Conservation (phyloP, 768 basidiomycete species). For the Suillus weaverae region DNA sequence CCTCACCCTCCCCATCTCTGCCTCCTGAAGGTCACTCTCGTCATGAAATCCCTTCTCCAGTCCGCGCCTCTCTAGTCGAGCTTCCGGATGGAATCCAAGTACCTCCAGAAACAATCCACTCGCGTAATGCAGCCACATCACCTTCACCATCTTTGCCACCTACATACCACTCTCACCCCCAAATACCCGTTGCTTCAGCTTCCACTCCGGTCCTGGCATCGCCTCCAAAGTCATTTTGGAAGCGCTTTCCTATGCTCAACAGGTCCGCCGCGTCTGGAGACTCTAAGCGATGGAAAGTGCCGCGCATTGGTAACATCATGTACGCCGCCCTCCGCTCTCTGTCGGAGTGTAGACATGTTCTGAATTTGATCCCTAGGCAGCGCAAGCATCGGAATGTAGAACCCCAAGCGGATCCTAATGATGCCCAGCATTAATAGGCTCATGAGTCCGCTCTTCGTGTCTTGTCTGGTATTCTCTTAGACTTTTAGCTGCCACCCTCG, state of each 20-base stretch:
- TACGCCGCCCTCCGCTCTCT: neutral
- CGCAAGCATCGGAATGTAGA: neutral
- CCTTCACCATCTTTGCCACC: neutral
- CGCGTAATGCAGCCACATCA: neutral
- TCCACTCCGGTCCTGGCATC: neutral
- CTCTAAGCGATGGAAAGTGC: neutral
- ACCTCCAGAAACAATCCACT: neutral
- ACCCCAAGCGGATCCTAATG: neutral
- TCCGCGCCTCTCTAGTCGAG: neutral
- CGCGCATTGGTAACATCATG: neutral
- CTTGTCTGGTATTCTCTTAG: neutral
- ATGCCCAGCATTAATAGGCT: neutral
- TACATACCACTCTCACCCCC: neutral
- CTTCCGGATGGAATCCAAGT: neutral
- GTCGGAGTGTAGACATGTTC: neutral
- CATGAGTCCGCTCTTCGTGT: neutral
- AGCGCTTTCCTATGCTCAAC: neutral
- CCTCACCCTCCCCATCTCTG: neutral
- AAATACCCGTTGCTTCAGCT: neutral
- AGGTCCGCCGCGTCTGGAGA: neutral
- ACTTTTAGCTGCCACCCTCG: neutral
- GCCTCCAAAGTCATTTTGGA: neutral
- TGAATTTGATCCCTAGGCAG: neutral
- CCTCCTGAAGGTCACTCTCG: neutral
- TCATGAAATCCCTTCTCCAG: neutral